phyloP scores from a whole-genome alignment of 768 basidiomycete genomes.

The Lactarius quietus region DNA sequence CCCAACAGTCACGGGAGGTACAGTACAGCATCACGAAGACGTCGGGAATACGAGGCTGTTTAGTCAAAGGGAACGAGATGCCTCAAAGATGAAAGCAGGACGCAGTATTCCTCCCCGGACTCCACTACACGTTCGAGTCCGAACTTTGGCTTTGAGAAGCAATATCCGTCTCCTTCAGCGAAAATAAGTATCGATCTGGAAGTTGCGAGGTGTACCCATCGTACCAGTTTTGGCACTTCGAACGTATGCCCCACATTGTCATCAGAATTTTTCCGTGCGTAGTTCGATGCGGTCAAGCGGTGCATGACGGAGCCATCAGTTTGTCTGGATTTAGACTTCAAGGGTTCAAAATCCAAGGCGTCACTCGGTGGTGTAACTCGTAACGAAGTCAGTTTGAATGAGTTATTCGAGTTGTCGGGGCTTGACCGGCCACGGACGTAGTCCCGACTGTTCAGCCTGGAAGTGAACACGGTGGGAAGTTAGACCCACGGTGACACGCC shows the following conservation, averaged over 20 bases:
- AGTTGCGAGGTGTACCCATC: not conserved
- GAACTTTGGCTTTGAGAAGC: not conserved
- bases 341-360: too few relatives aligned
- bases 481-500: not conserved
- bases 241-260: not conserved
- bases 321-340: too few relatives aligned
- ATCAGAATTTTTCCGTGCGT: not conserved
- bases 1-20: too few relatives aligned
- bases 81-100: too few relatives aligned
- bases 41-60: too few relatives aligned
- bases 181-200: not conserved
- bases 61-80: too few relatives aligned
- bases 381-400: not conserved
- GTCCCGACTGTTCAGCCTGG: not conserved
- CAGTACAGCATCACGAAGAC: too few relatives aligned
- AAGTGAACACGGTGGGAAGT: not conserved
- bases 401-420: not conserved
- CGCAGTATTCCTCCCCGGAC: too few relatives aligned
- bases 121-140: not conserved
- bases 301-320: too few relatives aligned
- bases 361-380: not conserved
- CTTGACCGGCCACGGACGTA: not conserved
- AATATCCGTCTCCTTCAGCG: not conserved
- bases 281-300: too few relatives aligned
- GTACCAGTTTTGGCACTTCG: not conserved